Base-by-base conservation (phyloP, 345 rosid species). In the Lagerstroemia speciosa region DNA sequence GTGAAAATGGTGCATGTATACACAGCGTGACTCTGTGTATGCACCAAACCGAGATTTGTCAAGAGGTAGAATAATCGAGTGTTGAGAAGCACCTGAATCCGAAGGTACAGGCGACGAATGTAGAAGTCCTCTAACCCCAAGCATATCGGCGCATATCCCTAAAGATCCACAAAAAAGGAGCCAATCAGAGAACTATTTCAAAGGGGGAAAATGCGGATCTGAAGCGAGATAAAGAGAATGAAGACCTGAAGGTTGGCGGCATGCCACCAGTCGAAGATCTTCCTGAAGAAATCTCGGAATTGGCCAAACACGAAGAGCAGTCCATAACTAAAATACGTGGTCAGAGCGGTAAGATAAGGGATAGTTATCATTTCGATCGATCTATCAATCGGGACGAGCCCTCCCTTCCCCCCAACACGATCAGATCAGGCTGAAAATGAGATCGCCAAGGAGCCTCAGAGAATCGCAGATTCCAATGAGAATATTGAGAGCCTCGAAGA, bases 121-220 rank as follows among this genome's bases (percentile, higher is more conserved):
- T 91, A 89, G 84, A 94, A 94, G 78, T 91, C 98, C 76, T 94
- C 99, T 3, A 77, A 88, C 8, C 96, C 96, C 67, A 88, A 71
- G 64, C 93, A 91, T 85, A 94, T 91, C 62, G 98, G 98, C 3
- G 98, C 93, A 62, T 94, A 91, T 12, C 98, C 99, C 89, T 93
- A n/a, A 50, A 7, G 14, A 65, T 9, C 46, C 46, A 14, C n/a
- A 41, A 41, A 2, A 7, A 41, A 41, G 14, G 2, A 41, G 12
- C 46, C 5, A 38, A 10, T 38, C 10, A 38, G 41, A 10, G 10
- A 10, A 38, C 41, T 38, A 10, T 16, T n/a, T 22, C 50, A 30
- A 29, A 29, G 12, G 16, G 11, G 6, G 4, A n/a, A n/a, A n/a
- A 61, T 4, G 2, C 33, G 30, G 26, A 8, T 3, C 15, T 0